phyloP scores from a whole-genome alignment of 2,329 filamentous ascomycete genomes.

The Daldinia sp. region DNA sequence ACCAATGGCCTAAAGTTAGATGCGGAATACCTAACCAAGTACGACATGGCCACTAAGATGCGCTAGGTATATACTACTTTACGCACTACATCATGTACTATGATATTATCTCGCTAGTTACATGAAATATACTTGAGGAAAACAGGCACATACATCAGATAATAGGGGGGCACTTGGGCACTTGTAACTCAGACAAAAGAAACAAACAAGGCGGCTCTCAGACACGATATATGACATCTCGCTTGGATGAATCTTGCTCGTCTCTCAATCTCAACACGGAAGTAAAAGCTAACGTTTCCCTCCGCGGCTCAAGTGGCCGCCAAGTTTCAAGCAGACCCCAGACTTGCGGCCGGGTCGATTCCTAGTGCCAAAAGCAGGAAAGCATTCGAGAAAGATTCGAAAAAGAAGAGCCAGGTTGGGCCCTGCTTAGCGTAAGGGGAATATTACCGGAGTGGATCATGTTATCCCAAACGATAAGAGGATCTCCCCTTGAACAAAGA shows the following conservation, averaged over 20 bases:
- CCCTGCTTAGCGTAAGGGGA: constrained; percentile 50
- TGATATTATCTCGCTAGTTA: constrained; percentile 1
- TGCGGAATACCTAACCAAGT: constrained; percentile 9
- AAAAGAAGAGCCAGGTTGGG: constrained; percentile 43
- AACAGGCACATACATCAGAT: background rate
- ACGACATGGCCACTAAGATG: constrained; percentile 9
- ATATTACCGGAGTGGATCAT: constrained; percentile 49
- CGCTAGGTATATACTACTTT: constrained; percentile 5
- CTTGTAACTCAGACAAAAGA: constrained; percentile 12
- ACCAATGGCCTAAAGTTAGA: constrained; percentile 18
- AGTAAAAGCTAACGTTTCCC: constrained; percentile 40
- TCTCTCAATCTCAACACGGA: constrained; percentile 25
- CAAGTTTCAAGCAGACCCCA: constrained; percentile 43
- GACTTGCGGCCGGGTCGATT: constrained; percentile 44
- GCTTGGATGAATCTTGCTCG: constrained; percentile 36
- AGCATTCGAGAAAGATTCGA: constrained; percentile 54
- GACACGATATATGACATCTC: constrained; percentile 39
- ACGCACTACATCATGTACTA: background rate
- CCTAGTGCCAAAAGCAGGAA: constrained; percentile 45
- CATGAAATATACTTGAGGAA: background rate
- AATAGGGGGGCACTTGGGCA: background rate
- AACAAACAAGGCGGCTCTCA: constrained; percentile 34
- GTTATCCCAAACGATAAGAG: constrained; percentile 45
- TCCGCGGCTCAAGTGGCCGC: constrained; percentile 39
- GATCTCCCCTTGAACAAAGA: constrained; percentile 47